Evolutionary conservation across 495 filamentous ascomycete genomes (phyloP), one percentile per base, ranked within the genome.

Genomic region (Emericellopsis terricola): DNA sequence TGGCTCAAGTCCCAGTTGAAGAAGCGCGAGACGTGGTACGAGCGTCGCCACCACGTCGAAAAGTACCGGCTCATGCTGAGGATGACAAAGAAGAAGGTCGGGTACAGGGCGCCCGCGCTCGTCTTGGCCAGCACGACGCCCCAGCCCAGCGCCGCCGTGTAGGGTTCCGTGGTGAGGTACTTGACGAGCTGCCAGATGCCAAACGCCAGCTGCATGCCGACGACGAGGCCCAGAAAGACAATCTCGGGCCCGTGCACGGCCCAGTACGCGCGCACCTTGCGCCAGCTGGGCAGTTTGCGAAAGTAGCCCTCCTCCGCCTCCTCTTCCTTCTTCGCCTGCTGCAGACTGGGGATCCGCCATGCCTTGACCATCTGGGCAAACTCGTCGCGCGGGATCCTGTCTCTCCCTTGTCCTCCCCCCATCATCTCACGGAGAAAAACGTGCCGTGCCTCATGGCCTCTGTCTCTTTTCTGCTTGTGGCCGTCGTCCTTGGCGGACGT

Each of bases 71-170:
- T 50, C 55, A 59, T 59, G 30, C 47, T 51, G 14, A 56, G 39
- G 10, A 59, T 34, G 24, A 59, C 37, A 41, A 59, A 55, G 44
- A 59, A 59, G n/a, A 59, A 38, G 15, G 55, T 59, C 27, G 55
- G 55, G 36, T 55, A 55, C 8, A 59, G 33, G 1, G 49, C 44
- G n/a, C 53, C 55, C 11, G 55, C 55, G 33, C 35, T 47, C 5
- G 47, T 48, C 38, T 59, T 59, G 28, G 55, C 49, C 15, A 56
- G 26, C 2, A 52, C 46, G 19, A 53, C 45, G 15, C 55, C 55
- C 55, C 55, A 59, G 29, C 55, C 55, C 14, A 50, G 44, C 17
- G 43, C 53, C 3, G 34, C 16, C 1, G 43, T 41, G 32, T 47
- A 49, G 8, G 36, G 16, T 10, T 29, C 30, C 4, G 34, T 24